Base-by-base conservation (phyloP, 2,329 filamentous ascomycete genomes). In the Aspergillaceae sp. region DNA sequence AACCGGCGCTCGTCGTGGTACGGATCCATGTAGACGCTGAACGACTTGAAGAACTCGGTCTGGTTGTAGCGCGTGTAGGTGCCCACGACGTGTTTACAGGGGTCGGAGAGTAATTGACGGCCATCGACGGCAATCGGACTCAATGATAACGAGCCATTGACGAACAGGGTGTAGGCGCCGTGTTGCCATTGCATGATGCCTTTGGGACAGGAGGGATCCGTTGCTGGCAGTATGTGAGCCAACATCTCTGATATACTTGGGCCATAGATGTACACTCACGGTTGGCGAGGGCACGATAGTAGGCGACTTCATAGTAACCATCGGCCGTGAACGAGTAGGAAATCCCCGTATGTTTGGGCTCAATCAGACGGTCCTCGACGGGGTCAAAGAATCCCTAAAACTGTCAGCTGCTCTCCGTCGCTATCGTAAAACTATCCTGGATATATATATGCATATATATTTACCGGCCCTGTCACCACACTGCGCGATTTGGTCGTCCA, bases 181-280 rank as follows among this genome's bases (percentile, higher is more conserved):
- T 87, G 84, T 60, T 87, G 84, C 74, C 79, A 87, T 66, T 86
- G 82, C 71, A 87, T 79, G 41, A 86, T 75, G 6, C 77, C 80
- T 45, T 74, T 72, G 1, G 82, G 78, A 56, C 83, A 87, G 49
- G 70, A 64, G 29, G 83, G 83, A 9, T 74, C 68, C 41, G 68
- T 65, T 38, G 82, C 81, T 83, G 55, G 51, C 45, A 30, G 38
- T 9, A 9, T 40, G 49, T 48, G 43, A 57, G 51, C 49, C 3
- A 19, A 19, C 19, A 19, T 19, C 19, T 19, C 19, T 42, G 7
- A 26, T 27, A 8, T n/a, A 7, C n/a, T 11, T n/a, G 11, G 6
- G 41, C 4, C 4, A 27, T 27, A 28, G 30, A 11, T 38, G 11
- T n/a, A 28, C 36, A 74, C 79, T 63, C 66, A 84, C 81, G 83